Percentiles rank a stretch among this genome's conserved stretches.
phyloP scores from a whole-genome alignment of 2,329 filamentous ascomycete species.

The Leptosphaerulina australis region DNA sequence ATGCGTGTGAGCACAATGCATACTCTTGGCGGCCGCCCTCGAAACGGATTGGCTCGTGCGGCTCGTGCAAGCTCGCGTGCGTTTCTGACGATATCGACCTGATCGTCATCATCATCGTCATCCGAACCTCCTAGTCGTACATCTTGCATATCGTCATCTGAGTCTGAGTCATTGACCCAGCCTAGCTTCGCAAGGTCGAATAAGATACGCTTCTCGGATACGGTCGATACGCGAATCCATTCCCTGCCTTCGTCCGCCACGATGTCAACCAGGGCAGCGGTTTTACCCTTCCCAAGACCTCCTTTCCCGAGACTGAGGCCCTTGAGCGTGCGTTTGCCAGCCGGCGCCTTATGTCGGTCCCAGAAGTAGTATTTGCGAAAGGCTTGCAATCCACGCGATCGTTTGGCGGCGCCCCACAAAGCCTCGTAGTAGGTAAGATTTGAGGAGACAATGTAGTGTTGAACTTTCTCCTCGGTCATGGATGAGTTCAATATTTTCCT shows the following conservation, averaged over 20 bases:
- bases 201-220: conserved; percentile 67
- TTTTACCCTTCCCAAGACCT: conserved; percentile 53
- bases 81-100: conserved; percentile 65
- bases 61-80: conserved; percentile 65
- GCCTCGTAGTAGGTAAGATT: conserved; percentile 70
- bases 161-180: conserved; percentile 58
- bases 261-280: conserved; percentile 66
- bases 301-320: conserved; percentile 34
- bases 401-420: conserved; percentile 68
- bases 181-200: conserved; percentile 73
- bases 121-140: conserved; percentile 33
- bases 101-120: conserved; percentile 59
- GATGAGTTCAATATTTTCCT: conserved; percentile 34
- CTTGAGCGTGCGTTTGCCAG: conserved; percentile 33
- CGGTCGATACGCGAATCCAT: conserved; percentile 72
- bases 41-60: conserved; percentile 61
- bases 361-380: conserved; percentile 53
- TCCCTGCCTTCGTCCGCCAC: conserved; percentile 66
- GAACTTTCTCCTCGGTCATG: conserved; percentile 37
- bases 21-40: conserved; percentile 65
- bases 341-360: conserved; percentile 28
- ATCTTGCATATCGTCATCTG: conserved; percentile 50
- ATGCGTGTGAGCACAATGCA: conserved; percentile 68
- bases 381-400: conserved; percentile 61
- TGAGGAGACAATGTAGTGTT: conserved; percentile 67